Conservation (phyloP, 257 asterid species). For the Perilla frutescens region DNA sequence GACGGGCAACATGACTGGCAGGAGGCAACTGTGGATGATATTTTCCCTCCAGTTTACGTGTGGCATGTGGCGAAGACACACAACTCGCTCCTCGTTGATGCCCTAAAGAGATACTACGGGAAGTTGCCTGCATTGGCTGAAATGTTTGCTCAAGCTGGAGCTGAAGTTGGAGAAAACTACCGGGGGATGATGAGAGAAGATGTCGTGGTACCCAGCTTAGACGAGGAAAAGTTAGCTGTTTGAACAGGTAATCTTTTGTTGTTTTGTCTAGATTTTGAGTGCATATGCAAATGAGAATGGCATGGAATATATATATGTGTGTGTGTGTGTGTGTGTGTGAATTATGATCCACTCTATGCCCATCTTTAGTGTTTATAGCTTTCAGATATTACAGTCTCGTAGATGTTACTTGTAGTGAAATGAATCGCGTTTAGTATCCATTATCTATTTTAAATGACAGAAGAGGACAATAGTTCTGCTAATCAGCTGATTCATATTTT, state of each 20-base stretch:
- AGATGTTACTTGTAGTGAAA: background rate
- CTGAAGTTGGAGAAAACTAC: conserved; percentile 49
- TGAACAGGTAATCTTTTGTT: conserved; percentile 36
- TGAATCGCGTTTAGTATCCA: background rate
- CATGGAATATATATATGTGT: no score
- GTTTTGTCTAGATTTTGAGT: background rate
- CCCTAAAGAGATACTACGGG: conserved; percentile 65
- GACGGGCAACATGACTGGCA: conserved; percentile 91
- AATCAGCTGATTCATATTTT: background rate
- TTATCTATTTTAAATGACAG: no score
- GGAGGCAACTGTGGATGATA: conserved; percentile 64
- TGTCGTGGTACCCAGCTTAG: conserved; percentile 60
- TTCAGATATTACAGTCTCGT: background rate
- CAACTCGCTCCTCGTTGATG: conserved; percentile 43
- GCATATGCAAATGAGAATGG: no score
- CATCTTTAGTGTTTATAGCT: background rate
- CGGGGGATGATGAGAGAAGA: conserved; percentile 51
- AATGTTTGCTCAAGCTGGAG: conserved; percentile 70
- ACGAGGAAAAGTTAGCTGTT: conserved; percentile 59
- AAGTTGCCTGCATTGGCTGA: conserved; percentile 73
- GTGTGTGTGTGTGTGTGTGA: no score
- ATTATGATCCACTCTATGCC: background rate
- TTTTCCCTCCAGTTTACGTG: conserved; percentile 59
- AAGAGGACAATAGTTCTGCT: background rate
- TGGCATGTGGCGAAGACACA: conserved; percentile 59